Base-by-base conservation (phyloP, 164 flowering plant species). In the Amborella trichopoda region DNA sequence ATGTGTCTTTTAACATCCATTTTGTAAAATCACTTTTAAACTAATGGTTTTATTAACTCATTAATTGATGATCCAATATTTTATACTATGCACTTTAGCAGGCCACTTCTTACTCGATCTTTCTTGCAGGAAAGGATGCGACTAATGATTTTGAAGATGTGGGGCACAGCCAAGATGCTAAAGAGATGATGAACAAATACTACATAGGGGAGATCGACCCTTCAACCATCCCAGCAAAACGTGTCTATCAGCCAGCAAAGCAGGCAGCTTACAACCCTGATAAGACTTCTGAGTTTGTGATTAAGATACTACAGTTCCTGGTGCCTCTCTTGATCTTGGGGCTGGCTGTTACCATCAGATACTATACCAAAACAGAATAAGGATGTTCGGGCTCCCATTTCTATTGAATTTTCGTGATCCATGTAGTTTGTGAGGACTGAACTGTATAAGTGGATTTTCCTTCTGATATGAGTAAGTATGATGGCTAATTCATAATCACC, bases 131-230 rank as follows among this genome's bases (percentile, higher is more conserved):
- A 30, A 90, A 83, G 65, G 98, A 90, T 68, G 98, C 95, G 47
- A 77, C 89, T 6, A 68, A 68, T 60, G 95, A 90, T 61, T 90
- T 82, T 55, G 95, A 83, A 62, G 95, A 83, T 71, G 83, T 81
- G 26, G 97, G 97, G 0, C 98, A 90, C 72, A 83, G 91, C 34
- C 78, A 81, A 44, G 39, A 69, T 28, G 95, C 98, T 0, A 68
- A 81, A 52, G 89, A 90, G 0, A 63, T 73, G 84, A 66, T 90
- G 91, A 70, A 72, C 5, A 57, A 77, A 34, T 90, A 81, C 53
- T 78, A 46, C 57, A 74, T 90, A 40, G 98, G 98, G 0, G 72
- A 76, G 43, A 68, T 90, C 40, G 98, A 90, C 64, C 21, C 61
- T 20, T 52, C 86, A 22, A 76, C 84, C 0, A 66, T 90, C 30